A percentile compares a stretch with the other conserved stretches of the same genome.
Conservation (phyloP, 2,329 filamentous ascomycete genomes). For the Hypoxylon sp. region DNA sequence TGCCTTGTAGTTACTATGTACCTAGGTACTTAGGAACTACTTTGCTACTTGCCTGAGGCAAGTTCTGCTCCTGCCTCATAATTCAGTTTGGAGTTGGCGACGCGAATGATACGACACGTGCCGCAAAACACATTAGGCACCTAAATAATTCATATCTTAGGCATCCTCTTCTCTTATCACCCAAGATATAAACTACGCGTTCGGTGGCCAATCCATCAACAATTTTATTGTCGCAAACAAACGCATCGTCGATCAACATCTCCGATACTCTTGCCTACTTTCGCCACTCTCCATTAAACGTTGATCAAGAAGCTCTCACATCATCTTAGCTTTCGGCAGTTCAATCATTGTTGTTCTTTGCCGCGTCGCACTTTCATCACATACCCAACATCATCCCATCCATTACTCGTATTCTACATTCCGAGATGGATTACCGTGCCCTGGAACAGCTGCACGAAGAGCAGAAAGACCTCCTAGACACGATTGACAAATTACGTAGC, state of each 20-base stretch:
- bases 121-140: background rate
- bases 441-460: constrained; percentile 62
- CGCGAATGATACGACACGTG: background rate
- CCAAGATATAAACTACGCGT: background rate
- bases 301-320: too few relatives aligned
- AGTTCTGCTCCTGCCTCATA: background rate
- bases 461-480: constrained; percentile 66
- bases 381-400: background rate
- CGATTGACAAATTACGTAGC: constrained; percentile 66
- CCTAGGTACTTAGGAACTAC: background rate
- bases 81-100: background rate
- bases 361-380: background rate
- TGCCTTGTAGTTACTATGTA: background rate
- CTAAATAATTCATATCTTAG: background rate
- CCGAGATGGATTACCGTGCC: constrained; percentile 52
- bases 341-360: background rate
- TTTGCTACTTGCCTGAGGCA: background rate
- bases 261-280: too few relatives aligned
- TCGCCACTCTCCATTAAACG: too few relatives aligned
- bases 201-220: too few relatives aligned
- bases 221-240: too few relatives aligned
- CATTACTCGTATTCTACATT: constrained; percentile 31
- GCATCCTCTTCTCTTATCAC: background rate
- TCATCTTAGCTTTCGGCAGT: too few relatives aligned
- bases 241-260: too few relatives aligned